These are phyloP conservation scores for Mycena capillaripes DNA, from an alignment of 768 basidiomycete species.

Conservation along the genomic window DNA sequence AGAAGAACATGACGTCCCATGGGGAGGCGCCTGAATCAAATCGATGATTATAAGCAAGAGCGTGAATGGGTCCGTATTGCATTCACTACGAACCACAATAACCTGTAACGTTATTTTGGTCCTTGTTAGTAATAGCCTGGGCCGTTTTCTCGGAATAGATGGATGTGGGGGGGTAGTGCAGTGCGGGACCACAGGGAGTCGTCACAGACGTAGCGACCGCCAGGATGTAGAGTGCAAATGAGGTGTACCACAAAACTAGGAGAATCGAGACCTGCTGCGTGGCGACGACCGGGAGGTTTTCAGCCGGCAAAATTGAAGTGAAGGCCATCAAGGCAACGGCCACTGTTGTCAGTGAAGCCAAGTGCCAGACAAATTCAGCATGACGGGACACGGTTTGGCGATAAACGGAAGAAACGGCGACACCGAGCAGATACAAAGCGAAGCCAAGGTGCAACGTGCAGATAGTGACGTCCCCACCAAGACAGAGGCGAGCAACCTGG, in stretches of 20 bases:
- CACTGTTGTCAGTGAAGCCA: conserved; percentile 68
- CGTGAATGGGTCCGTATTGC: conserved; percentile 34
- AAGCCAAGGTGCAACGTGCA: conserved; percentile 63
- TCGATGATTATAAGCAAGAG: neutral
- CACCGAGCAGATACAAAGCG: conserved; percentile 70
- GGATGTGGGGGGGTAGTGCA: conserved; percentile 77
- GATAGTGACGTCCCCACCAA: conserved; percentile 55
- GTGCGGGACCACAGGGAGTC: conserved; percentile 80
- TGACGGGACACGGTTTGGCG: conserved; percentile 57
- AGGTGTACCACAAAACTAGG: conserved; percentile 63
- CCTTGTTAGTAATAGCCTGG: conserved; percentile 67
- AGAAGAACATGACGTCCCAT: conserved; percentile 78
- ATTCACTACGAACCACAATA: too few relatives aligned
- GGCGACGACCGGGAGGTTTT: conserved; percentile 32
- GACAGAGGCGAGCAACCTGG: conserved; percentile 70
- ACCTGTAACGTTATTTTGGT: conserved; percentile 81
- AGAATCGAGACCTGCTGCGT: neutral
- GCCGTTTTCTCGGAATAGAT: conserved; percentile 85
- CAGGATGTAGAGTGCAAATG: conserved; percentile 62
- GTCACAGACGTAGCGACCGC: conserved; percentile 55
- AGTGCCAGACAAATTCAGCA: conserved; percentile 68
- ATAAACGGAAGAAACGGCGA: conserved; percentile 66
- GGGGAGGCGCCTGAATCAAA: conserved; percentile 64
- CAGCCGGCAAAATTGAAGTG: conserved; percentile 69
- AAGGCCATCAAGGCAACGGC: conserved; percentile 59